Base-by-base conservation (phyloP, 2,329 filamentous ascomycete genomes). In the Botrytis elliptica region DNA sequence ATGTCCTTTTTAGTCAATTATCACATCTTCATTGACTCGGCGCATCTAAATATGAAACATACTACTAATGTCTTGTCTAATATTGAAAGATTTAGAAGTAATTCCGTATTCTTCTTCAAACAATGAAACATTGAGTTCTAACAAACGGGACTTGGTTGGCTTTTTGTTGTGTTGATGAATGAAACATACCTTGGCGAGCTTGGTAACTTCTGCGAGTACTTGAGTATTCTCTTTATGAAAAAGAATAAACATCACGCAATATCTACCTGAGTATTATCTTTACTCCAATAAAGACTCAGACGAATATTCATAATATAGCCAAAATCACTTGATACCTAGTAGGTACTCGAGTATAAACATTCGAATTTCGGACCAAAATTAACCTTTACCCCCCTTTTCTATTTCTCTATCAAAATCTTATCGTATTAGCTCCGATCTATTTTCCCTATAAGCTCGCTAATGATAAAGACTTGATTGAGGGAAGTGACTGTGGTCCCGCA, bases 331-430 rank as follows among this genome's bases (percentile, higher is more conserved):
- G 9, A 57, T 33, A 42, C 8, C 3, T 18, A 38, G 20, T 18
- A 38, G 20, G 9, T 25, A 33, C 33, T 33, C 33, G 33, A 33
- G 33, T 33, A 38, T 29, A 20, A 8, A n/a, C 8, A n/a, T 55
- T 16, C 20, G 49, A 14, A 55, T n/a, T 14, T 6, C 46, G 16
- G 16, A 22, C 16, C 36, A 40, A 25, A 5, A 25, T 55, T n/a
- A 52, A 40, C 49, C n/a, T 40, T 67, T 14, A 40, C n/a, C 29
- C 64, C 42, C 65, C 49, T 52, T 38, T 57, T 57, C 12, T n/a
- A 44, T 69, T 33, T 57, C 66, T 69, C 49, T 49, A 57, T 59
- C n/a, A 33, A 57, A 57, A 33, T 59, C 49, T 69, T 69, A 69
- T 69, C 66, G 52, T 57, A 4, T 69, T 69, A 69, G 66, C 66